Evolutionary conservation across 495 filamentous ascomycete species (phyloP), one percentile per base, ranked within the genome.

Genomic region (Friedmanniomyces endolithicus): DNA sequence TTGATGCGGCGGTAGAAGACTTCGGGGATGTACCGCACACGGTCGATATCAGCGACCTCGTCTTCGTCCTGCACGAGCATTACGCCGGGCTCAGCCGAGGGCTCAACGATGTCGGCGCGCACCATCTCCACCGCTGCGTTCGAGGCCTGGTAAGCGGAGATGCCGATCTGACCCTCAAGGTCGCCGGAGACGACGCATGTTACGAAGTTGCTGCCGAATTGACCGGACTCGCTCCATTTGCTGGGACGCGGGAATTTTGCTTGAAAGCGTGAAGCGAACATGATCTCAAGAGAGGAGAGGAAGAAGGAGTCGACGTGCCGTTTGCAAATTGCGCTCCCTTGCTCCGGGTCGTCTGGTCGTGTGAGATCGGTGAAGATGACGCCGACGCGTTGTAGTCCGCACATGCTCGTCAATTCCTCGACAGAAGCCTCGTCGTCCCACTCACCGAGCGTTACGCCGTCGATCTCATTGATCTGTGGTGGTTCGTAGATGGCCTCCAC

Each of bases 401-500:
- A 99, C 29, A 87, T 66, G 57, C 75, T 78, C 43, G 94, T 92
- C 14, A 95, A 73, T 57, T 86, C 80, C 56, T 94, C 82, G 34
- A 95, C 74, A 9, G 87, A 86, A 35, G 83, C 73, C 70, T 96
- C 89, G 55, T 88, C 87, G 19, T 84, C 80, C 92, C 92, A 99
- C 8, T 88, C 77, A 53, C 83, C 81, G 25, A 97, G 74, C 0
- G 89, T 88, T 29, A 95, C 77, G 9, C 92, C 92, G 66, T 99
- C 92, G n/a, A 84, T 64, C 65, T 99, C 92, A 61, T 86, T 79
- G 48, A 87, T 72, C 64, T 99, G 92, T 2, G 94, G 94, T 6
- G 90, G 87, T 63, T 99, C 92, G 60, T 96, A 99, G 58, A 99
- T 94, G 27, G 92, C 90, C 69, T 99, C 90, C 0, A 99, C 90